Conservation (phyloP, 768 basidiomycete species). For the Serpula lacrymans region DNA sequence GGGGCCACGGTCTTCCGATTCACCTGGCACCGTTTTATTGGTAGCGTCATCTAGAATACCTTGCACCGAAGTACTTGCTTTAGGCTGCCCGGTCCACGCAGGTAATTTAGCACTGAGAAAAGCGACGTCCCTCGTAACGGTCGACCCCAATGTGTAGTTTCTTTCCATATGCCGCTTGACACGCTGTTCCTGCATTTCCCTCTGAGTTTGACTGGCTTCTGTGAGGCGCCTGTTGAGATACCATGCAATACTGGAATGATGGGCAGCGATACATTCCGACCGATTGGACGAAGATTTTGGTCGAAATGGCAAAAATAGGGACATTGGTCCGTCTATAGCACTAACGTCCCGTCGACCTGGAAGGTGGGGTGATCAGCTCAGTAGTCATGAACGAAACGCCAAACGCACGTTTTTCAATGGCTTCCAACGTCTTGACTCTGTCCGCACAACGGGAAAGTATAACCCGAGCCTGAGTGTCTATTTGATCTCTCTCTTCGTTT, state of each 20-base stretch:
- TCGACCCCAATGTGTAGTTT: conserved; percentile 76
- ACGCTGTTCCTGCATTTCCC: conserved; percentile 92
- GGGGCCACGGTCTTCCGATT: conserved; percentile 64
- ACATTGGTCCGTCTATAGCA: too few relatives aligned
- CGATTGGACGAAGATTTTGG: conserved; percentile 39
- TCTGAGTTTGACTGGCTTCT: conserved; percentile 73
- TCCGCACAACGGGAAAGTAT: conserved; percentile 85
- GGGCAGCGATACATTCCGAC: conserved; percentile 79
- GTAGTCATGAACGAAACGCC: conserved; percentile 28
- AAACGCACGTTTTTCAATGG: conserved; percentile 79
- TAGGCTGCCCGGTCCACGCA: conserved; percentile 34
- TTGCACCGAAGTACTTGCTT: conserved; percentile 18
- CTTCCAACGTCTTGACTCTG: conserved; percentile 84
- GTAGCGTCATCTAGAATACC: conserved; percentile 14
- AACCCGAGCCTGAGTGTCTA: conserved; percentile 88
- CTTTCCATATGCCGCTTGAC: conserved; percentile 85
- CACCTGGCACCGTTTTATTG: conserved; percentile 19
- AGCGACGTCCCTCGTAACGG: conserved; percentile 63
- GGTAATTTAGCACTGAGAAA: conserved; percentile 35
- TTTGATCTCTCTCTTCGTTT: conserved; percentile 93
- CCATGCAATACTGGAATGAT: conserved; percentile 91
- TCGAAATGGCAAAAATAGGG: too few relatives aligned
- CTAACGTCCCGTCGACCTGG: too few relatives aligned
- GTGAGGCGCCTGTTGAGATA: conserved; percentile 81
- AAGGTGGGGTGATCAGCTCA: too few relatives aligned